phyloP scores from a whole-genome alignment of 176 grass and related monocot genomes.

The Elaeis guineensis region DNA sequence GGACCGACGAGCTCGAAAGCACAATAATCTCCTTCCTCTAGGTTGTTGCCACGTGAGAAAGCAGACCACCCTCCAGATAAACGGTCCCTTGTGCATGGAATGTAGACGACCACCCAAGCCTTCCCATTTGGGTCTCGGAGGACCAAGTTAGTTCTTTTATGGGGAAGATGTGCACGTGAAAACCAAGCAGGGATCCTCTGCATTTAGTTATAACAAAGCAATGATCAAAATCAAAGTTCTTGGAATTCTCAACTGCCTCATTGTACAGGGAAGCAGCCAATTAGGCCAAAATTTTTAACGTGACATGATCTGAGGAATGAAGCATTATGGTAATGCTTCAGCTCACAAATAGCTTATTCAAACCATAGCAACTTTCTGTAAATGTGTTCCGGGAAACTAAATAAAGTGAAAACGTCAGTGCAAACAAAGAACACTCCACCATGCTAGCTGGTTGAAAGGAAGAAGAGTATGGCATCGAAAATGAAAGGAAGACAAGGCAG shows the following conservation, averaged over 20 bases:
- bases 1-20: constrained; percentile 10
- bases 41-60: constrained; percentile 1
- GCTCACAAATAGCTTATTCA: no score
- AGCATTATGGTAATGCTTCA: no score
- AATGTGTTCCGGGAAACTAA: no score
- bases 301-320: no score
- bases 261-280: not conserved
- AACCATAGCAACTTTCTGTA: no score
- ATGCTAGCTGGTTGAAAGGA: no score
- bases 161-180: constrained; percentile 5
- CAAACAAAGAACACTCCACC: no score
- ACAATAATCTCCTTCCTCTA: constrained; percentile 17
- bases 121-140: constrained; percentile 3
- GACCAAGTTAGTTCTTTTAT: not conserved
- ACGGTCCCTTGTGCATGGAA: not conserved
- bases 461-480: no score
- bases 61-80: constrained; percentile 16
- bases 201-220: not conserved
- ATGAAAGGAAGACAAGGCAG: no score
- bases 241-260: no score
- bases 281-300: not conserved
- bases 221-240: no score
- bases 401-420: no score
- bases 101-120: constrained; percentile 7
- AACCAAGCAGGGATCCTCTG: constrained; percentile 12